Conservation (phyloP, 768 basidiomycete genomes). For the Tricholoma sp. region DNA sequence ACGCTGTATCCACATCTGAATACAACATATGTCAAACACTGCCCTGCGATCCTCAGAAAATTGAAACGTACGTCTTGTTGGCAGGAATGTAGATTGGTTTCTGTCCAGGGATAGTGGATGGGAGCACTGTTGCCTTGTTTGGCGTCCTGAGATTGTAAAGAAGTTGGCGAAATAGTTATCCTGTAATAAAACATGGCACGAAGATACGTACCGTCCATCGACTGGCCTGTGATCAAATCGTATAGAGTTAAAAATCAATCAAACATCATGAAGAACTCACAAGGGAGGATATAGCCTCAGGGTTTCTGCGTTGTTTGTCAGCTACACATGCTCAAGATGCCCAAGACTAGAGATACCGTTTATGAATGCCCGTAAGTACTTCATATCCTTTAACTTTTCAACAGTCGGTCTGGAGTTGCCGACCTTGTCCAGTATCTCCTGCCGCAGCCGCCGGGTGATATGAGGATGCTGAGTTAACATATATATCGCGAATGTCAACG, state of each 20-base stretch:
- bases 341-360: slow-evolving; percentile 33
- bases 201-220: neutral
- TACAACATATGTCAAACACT: neutral
- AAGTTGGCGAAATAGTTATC: neutral
- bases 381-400: slow-evolving; percentile 53
- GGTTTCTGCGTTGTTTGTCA: slow-evolving; percentile 30
- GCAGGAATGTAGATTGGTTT: neutral
- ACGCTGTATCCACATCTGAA: slow-evolving; percentile 41
- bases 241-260: neutral
- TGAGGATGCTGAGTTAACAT: slow-evolving; percentile 49
- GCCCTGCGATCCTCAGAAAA: neutral
- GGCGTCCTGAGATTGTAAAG: neutral
- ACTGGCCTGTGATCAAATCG: neutral
- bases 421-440: slow-evolving; percentile 46
- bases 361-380: slow-evolving; percentile 52
- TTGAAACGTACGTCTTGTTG: neutral
- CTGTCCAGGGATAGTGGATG: neutral
- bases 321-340: neutral
- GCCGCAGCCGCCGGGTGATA: slow-evolving; percentile 38
- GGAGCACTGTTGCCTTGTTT: neutral
- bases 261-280: slow-evolving; percentile 19
- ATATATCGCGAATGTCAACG: slow-evolving; percentile 50
- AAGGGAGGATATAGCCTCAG: slow-evolving; percentile 50
- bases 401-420: slow-evolving; percentile 45
- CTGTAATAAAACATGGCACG: no score